Percentiles rank a stretch among this genome's conserved stretches.
phyloP scores from a whole-genome alignment of 768 basidiomycete species.

The Ramaria sp. region DNA sequence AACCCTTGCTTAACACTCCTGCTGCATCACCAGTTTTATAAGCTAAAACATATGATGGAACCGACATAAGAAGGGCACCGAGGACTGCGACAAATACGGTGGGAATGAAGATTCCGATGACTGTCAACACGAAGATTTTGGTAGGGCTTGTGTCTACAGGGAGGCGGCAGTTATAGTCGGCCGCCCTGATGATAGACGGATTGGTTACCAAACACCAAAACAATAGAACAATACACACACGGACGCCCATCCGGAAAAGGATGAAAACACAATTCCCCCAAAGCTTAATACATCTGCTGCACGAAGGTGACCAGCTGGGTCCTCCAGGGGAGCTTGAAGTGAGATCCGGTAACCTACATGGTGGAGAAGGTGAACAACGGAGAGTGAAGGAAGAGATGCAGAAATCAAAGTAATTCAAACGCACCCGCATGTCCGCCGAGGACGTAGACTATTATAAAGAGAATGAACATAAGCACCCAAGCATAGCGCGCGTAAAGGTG shows the following conservation, averaged over 20 bases:
- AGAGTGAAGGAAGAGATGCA: neutral
- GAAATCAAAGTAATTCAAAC: neutral
- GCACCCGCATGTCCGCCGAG: slow-evolving; percentile 5
- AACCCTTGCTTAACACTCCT: slow-evolving; percentile 31
- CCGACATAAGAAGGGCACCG: slow-evolving; percentile 31
- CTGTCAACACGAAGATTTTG: slow-evolving; percentile 39
- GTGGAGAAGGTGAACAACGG: too few species aligned
- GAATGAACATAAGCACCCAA: slow-evolving; percentile 30
- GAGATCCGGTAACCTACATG: slow-evolving; percentile 1
- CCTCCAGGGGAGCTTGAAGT: slow-evolving; percentile 30
- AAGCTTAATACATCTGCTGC: slow-evolving; percentile 40
- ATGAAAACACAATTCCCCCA: slow-evolving; percentile 41
- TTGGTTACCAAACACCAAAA: slow-evolving; percentile 19
- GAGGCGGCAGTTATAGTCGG: slow-evolving; percentile 43
- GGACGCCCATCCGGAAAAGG: slow-evolving; percentile 26
- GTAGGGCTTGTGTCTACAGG: slow-evolving; percentile 30
- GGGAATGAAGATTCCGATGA: slow-evolving; percentile 40
- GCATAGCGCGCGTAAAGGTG: slow-evolving; percentile 44
- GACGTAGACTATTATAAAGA: slow-evolving; percentile 1
- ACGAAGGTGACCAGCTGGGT: slow-evolving; percentile 28
- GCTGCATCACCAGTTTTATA: slow-evolving; percentile 31
- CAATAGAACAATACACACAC: slow-evolving; percentile 18
- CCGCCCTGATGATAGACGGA: slow-evolving; percentile 25
- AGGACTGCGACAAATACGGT: slow-evolving; percentile 27
- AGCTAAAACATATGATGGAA: slow-evolving; percentile 29